Conservation (phyloP, 306 rosid species). For the Dryas drummondii region DNA sequence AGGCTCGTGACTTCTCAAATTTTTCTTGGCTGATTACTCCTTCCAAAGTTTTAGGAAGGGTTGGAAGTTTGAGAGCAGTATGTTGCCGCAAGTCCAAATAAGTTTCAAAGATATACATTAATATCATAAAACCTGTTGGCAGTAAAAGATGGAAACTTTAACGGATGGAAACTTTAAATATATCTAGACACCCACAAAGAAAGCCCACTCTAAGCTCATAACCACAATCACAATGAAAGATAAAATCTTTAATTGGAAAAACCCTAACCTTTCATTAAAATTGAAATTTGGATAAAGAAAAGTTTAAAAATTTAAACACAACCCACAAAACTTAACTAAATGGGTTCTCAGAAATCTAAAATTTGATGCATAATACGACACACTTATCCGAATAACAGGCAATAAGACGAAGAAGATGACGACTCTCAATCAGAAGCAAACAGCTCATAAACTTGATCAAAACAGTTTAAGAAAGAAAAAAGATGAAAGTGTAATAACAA, state of each 20-base stretch:
- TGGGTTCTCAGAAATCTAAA: background rate
- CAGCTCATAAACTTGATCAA: slow-evolving; percentile 1
- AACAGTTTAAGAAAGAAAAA: background rate
- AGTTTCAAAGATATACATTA: slow-evolving; percentile 82
- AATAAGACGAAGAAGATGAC: background rate
- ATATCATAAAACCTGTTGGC: slow-evolving; percentile 78
- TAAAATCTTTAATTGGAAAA: background rate
- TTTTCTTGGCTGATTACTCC: slow-evolving; percentile 96
- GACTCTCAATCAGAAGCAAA: slow-evolving; percentile 7
- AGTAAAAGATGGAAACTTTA: too few relatives aligned
- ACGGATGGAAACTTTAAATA: too few relatives aligned
- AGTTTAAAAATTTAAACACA: background rate
- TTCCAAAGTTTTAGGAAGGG: slow-evolving; percentile 82
- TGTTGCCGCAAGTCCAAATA: slow-evolving; percentile 93
- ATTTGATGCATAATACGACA: background rate
- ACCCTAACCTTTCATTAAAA: background rate
- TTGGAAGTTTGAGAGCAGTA: slow-evolving; percentile 70
- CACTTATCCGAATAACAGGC: background rate
- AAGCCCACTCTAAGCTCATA: background rate
- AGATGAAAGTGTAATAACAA: background rate
- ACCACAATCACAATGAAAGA: background rate
- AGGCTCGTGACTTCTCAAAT: slow-evolving; percentile 86
- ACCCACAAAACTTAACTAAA: background rate
- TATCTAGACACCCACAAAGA: background rate
- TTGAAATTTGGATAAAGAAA: background rate